Evolutionary conservation across 2,329 filamentous ascomycete genomes (phyloP).

Genomic region (Nigrograna mackinnonii): DNA sequence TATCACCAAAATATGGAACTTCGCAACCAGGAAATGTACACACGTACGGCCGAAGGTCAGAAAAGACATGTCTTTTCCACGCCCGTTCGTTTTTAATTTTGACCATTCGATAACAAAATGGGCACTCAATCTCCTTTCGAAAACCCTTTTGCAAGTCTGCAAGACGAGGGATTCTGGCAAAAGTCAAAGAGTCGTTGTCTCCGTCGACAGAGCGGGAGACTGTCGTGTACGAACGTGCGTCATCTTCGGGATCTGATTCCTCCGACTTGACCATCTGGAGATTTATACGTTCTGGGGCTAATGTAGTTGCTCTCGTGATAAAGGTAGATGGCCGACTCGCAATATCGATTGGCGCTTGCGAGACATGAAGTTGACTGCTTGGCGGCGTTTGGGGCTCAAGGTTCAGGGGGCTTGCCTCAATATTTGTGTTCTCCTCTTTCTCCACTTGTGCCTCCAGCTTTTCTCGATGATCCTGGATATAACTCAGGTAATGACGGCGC

Average conservation of each 20-base stretch:
- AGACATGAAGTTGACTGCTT: neutral
- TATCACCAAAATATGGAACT: slow-evolving; percentile 10
- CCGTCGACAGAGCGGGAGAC: slow-evolving; percentile 15
- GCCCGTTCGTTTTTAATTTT: slow-evolving; percentile 12
- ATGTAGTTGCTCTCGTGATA: slow-evolving; percentile 16
- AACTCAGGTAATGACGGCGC: slow-evolving; percentile 19
- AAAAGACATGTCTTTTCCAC: slow-evolving; percentile 19
- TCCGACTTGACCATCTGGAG: slow-evolving; percentile 7
- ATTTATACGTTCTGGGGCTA: slow-evolving; percentile 10
- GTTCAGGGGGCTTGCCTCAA: no score
- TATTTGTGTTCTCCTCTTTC: neutral
- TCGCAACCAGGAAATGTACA: slow-evolving; percentile 18
- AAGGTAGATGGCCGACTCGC: slow-evolving; percentile 14
- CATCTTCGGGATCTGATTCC: slow-evolving; percentile 13
- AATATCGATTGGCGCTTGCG: slow-evolving; percentile 2
- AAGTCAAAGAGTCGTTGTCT: slow-evolving; percentile 5
- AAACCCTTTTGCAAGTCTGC: slow-evolving; percentile 7
- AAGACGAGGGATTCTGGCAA: slow-evolving; percentile 12
- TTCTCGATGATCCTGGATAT: slow-evolving; percentile 17
- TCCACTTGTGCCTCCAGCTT: slow-evolving; percentile 8
- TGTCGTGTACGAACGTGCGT: slow-evolving; percentile 14
- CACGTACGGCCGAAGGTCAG: slow-evolving; percentile 19
- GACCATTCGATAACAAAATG: slow-evolving; percentile 17
- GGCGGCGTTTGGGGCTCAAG: no score
- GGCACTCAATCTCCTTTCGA: slow-evolving; percentile 16